phyloP scores from a whole-genome alignment of 2,329 filamentous ascomycete species.

The Pseudogymnoascus sp. region DNA sequence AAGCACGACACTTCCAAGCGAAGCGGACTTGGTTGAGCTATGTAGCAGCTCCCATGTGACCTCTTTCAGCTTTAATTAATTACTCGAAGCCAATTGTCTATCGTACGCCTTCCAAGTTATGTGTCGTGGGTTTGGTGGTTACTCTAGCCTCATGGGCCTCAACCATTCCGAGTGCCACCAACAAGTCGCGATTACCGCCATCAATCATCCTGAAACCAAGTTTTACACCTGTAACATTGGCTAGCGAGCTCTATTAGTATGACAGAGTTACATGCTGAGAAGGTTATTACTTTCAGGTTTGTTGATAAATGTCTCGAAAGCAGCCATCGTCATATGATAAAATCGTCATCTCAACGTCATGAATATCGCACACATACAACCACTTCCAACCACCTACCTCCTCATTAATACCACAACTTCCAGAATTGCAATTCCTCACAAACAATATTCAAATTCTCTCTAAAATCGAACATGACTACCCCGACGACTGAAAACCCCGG shows the following conservation, averaged over 20 bases:
- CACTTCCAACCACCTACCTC: neutral
- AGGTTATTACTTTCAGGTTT: neutral
- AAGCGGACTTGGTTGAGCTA: neutral
- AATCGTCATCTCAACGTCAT: conserved; percentile 8
- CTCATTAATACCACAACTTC: neutral
- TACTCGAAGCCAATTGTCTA: neutral
- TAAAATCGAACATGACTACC: neutral
- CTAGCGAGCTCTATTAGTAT: neutral
- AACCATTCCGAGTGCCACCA: neutral
- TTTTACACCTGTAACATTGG: neutral
- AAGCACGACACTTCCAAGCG: neutral
- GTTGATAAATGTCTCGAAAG: conserved; percentile 6
- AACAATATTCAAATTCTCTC: neutral
- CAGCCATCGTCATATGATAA: neutral
- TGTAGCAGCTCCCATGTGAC: neutral
- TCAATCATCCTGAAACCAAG: neutral
- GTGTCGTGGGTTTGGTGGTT: neutral
- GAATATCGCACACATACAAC: neutral
- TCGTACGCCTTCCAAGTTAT: neutral
- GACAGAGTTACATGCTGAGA: neutral
- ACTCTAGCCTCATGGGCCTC: neutral
- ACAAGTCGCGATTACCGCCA: neutral
- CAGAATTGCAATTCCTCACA: neutral
- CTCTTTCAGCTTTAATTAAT: neutral
- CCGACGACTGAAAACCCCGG: neutral